Percentiles rank a stretch among this genome's conserved stretches.
These are phyloP conservation scores for Neofusicoccum laricinum DNA, from an alignment of 2,329 filamentous ascomycete species.

Conservation along the genomic window DNA sequence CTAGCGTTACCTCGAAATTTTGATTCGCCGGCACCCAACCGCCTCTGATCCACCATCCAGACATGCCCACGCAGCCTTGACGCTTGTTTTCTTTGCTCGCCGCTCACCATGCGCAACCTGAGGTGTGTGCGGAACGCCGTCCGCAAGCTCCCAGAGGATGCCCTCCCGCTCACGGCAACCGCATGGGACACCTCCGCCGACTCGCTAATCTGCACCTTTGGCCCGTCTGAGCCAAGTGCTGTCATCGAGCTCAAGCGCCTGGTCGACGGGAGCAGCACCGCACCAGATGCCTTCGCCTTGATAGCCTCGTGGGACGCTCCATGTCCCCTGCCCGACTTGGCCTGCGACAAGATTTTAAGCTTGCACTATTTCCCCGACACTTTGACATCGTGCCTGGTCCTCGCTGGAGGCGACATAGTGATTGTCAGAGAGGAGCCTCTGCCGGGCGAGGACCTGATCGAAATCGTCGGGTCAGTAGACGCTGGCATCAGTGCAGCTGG, in stretches of 20 bases:
- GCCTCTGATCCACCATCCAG: slow-evolving; percentile 1
- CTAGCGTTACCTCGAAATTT: slow-evolving; percentile 18
- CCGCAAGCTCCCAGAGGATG: slow-evolving; percentile 54
- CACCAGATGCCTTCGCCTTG: slow-evolving; percentile 33
- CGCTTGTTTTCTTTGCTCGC: slow-evolving; percentile 2
- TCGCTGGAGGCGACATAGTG: slow-evolving; percentile 88
- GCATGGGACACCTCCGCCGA: slow-evolving; percentile 83
- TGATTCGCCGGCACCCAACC: slow-evolving; percentile 14
- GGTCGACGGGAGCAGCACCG: slow-evolving; percentile 29
- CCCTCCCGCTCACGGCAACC: slow-evolving; percentile 66
- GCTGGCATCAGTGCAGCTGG: slow-evolving; percentile 83
- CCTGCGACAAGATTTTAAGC: slow-evolving; percentile 71
- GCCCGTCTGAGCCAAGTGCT: slow-evolving; percentile 67
- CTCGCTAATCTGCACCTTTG: slow-evolving; percentile 78
- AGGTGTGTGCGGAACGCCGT: slow-evolving; percentile 70
- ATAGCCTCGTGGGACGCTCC: slow-evolving; percentile 89
- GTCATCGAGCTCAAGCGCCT: slow-evolving; percentile 69
- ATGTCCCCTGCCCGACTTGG: slow-evolving; percentile 71
- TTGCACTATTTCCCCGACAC: slow-evolving; percentile 85
- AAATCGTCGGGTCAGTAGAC: slow-evolving; percentile 93
- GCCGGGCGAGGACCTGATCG: slow-evolving; percentile 72
- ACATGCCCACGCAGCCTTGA: slow-evolving; percentile 19
- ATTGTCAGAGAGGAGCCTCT: slow-evolving; percentile 71
- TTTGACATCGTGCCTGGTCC: slow-evolving; percentile 72
- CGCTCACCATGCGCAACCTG: slow-evolving; percentile 76